A percentile compares a stretch with the other conserved stretches of the same genome.
These are phyloP conservation scores for Rhododendron henanense DNA, from an alignment of 148 eudicot genomes.

Conservation along the genomic window DNA sequence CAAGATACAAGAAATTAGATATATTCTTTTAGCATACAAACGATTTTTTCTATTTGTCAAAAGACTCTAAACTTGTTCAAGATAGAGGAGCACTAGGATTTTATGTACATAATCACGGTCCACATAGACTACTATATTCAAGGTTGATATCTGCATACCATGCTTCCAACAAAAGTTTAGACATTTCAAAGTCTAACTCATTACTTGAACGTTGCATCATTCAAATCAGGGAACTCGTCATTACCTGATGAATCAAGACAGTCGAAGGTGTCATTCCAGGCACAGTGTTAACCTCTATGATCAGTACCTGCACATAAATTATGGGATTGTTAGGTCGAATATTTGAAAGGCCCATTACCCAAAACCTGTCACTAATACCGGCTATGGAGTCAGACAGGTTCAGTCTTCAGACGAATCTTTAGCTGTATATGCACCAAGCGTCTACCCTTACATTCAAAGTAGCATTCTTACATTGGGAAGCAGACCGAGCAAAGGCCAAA, in stretches of 20 bases:
- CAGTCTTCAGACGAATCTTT: not conserved
- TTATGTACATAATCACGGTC: not conserved
- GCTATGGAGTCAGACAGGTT: not conserved
- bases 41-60: not conserved
- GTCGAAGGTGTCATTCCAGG: slow-evolving; percentile 99
- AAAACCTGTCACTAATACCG: not conserved
- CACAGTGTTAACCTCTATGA: slow-evolving; percentile 89
- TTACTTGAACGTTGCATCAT: not conserved
- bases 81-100: not conserved
- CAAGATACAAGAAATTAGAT: not conserved
- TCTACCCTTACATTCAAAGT: not conserved
- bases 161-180: not conserved
- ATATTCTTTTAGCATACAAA: not conserved
- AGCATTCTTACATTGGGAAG: not conserved
- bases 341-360: not conserved
- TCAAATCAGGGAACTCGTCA: not conserved
- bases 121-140: not conserved
- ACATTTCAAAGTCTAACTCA: not conserved
- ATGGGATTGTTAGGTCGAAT: not conserved
- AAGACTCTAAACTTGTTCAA: not conserved
- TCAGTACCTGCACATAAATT: slow-evolving; percentile 51
- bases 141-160: slow-evolving; percentile 4
- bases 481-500: not conserved
- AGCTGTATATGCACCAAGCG: not conserved
- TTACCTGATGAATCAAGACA: slow-evolving; percentile 91